phyloP scores from a whole-genome alignment of 176 grass and related monocot genomes.

The Cenchrus fungigraminus region DNA sequence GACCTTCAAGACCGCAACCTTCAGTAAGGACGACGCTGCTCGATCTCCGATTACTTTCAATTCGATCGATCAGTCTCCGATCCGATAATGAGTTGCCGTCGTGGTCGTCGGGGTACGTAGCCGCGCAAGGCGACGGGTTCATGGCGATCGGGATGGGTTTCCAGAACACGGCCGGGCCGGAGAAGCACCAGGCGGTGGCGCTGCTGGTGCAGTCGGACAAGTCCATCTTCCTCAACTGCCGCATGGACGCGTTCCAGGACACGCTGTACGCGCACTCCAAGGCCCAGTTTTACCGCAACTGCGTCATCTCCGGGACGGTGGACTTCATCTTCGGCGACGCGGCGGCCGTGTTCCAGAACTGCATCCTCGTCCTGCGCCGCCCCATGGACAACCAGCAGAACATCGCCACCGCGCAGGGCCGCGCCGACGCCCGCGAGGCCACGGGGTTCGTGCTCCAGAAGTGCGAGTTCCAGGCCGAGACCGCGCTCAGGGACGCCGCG shows the following conservation, averaged over 20 bases:
- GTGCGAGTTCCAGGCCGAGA: constrained; percentile 65
- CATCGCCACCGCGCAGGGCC: constrained; percentile 89
- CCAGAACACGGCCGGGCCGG: constrained; percentile 82
- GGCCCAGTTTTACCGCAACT: constrained; percentile 89
- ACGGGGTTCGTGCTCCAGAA: constrained; percentile 94
- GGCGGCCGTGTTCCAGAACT: constrained; percentile 91
- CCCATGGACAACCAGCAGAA: constrained; percentile 87
- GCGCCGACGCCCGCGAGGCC: constrained; percentile 61
- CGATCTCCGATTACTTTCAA: background rate
- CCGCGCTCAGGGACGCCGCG: constrained; percentile 32
- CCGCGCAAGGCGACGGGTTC: constrained; percentile 71
- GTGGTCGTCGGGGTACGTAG: background rate
- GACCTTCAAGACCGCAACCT: constrained; percentile 79
- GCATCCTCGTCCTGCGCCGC: constrained; percentile 65
- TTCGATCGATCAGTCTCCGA: background rate
- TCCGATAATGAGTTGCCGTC: too few species aligned
- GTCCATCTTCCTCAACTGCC: constrained; percentile 87
- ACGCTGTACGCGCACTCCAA: constrained; percentile 92
- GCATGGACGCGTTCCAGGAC: constrained; percentile 91
- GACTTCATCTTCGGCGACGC: constrained; percentile 96
- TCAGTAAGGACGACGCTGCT: constrained; percentile 48
- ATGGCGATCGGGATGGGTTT: constrained; percentile 81
- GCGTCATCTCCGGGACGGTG: constrained; percentile 75
- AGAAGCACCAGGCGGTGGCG: constrained; percentile 91
- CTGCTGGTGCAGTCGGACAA: constrained; percentile 74